Conservation (phyloP, 352 stramenopile species). For the Phytophthora sojae region DNA sequence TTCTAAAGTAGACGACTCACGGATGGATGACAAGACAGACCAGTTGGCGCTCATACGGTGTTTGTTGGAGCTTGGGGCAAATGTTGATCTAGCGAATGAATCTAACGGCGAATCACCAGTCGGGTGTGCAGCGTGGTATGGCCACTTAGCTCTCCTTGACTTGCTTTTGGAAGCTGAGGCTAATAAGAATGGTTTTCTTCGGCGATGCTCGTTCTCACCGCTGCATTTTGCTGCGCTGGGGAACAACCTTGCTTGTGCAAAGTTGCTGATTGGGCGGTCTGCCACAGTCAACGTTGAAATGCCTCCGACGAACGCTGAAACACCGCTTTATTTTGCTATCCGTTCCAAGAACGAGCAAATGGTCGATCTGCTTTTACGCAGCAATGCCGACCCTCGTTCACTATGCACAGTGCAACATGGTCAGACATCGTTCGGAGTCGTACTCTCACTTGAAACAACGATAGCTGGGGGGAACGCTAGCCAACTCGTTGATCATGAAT, state of each 20-base stretch:
- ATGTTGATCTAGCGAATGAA: constrained; percentile 58
- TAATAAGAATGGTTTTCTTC: constrained; percentile 44
- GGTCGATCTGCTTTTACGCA: constrained; percentile 56
- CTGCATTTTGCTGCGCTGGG: constrained; percentile 67
- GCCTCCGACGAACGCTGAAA: constrained; percentile 47
- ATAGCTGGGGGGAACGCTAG: background rate
- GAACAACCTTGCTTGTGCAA: constrained; percentile 47
- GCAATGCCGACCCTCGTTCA: constrained; percentile 46
- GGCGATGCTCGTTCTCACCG: constrained; percentile 55
- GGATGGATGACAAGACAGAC: constrained; percentile 9
- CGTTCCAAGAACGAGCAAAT: constrained; percentile 55
- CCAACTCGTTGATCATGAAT: background rate
- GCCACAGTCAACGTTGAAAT: constrained; percentile 54
- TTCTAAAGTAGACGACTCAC: background rate
- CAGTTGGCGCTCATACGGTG: constrained; percentile 51
- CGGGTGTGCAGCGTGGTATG: constrained; percentile 58
- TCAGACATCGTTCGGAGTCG: constrained; percentile 50
- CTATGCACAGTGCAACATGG: constrained; percentile 51
- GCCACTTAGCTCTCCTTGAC: constrained; percentile 53
- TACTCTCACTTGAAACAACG: constrained; percentile 9
- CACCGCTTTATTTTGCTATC: constrained; percentile 66
- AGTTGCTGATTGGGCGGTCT: constrained; percentile 45
- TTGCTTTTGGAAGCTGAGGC: constrained; percentile 60
- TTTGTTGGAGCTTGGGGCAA: constrained; percentile 64
- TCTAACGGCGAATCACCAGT: constrained; percentile 61